Conservation (phyloP, 2,329 filamentous ascomycete species). For the Cercospora beticola region DNA sequence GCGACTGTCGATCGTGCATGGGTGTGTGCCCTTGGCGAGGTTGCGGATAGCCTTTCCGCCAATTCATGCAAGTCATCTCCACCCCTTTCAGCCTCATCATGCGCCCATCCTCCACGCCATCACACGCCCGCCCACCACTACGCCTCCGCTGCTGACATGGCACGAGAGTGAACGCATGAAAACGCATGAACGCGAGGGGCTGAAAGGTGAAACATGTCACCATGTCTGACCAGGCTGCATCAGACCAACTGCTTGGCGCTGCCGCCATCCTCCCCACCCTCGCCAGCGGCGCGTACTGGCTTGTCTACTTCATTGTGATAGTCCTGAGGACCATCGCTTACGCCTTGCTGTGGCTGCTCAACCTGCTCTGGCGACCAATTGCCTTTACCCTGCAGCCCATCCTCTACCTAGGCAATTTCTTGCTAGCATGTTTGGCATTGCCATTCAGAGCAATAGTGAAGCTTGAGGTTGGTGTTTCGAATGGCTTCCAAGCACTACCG, state of each 20-base stretch:
- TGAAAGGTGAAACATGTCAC: not conserved
- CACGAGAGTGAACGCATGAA: not conserved
- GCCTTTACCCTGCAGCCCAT: slow-evolving; percentile 54
- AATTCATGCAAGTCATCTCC: not conserved
- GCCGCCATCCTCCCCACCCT: slow-evolving; percentile 14
- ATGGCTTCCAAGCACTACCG: not conserved
- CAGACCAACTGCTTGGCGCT: not conserved
- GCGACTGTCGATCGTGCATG: not conserved
- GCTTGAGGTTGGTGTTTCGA: slow-evolving; percentile 52
- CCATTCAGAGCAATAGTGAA: slow-evolving; percentile 53
- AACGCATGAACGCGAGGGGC: not conserved
- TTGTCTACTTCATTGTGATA: slow-evolving; percentile 39
- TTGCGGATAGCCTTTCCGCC: not conserved
- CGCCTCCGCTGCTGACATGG: not conserved
- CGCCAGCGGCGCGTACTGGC: slow-evolving; percentile 21
- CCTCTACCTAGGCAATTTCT: slow-evolving; percentile 46
- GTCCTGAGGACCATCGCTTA: slow-evolving; percentile 42
- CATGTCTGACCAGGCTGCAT: slow-evolving; percentile 2
- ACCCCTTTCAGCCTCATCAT: slow-evolving; percentile 1
- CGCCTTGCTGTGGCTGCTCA: slow-evolving; percentile 43
- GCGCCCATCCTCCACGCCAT: not conserved
- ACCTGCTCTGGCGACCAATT: slow-evolving; percentile 51
- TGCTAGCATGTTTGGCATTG: slow-evolving; percentile 45
- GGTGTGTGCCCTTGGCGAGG: not conserved
- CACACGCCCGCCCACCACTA: not conserved